These are phyloP conservation scores for Ampelocalamus luodianensis DNA, from an alignment of 176 grass and related monocot species.

Conservation along the genomic window DNA sequence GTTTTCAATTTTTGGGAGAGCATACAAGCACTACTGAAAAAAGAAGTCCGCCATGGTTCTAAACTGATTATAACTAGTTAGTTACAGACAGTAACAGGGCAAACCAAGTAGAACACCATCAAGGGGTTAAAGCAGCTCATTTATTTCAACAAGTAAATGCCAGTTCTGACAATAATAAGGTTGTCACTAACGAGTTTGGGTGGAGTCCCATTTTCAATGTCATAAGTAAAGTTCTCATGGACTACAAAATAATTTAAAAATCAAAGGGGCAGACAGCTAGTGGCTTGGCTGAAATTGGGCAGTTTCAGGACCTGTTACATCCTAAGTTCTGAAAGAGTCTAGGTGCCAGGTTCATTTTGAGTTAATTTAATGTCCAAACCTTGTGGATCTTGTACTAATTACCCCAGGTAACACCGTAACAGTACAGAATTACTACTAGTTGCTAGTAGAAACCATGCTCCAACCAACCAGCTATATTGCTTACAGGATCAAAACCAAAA, in stretches of 20 bases:
- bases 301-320: slow-evolving; percentile 5
- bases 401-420: not conserved
- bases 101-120: not conserved
- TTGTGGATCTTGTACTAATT: not conserved
- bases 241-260: slow-evolving; percentile 17
- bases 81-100: slow-evolving; percentile 18
- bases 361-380: not conserved
- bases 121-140: slow-evolving; percentile 9
- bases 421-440: slow-evolving; percentile 5
- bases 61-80: slow-evolving; percentile 29
- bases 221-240: not conserved
- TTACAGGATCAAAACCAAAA: not conserved
- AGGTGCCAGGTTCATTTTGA: not conserved
- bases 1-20: too few species aligned
- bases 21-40: not conserved
- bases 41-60: not conserved
- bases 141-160: slow-evolving; percentile 26
- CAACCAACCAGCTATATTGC: not conserved
- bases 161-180: slow-evolving; percentile 16
- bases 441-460: not conserved
- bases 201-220: not conserved
- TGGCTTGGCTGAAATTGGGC: not conserved
- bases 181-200: not conserved
- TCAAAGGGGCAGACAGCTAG: not conserved
- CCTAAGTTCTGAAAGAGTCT: not conserved